Percentiles rank a stretch among this genome's conserved stretches.
Conservation (phyloP, 495 filamentous ascomycete species). For the Bombardia bombarda region DNA sequence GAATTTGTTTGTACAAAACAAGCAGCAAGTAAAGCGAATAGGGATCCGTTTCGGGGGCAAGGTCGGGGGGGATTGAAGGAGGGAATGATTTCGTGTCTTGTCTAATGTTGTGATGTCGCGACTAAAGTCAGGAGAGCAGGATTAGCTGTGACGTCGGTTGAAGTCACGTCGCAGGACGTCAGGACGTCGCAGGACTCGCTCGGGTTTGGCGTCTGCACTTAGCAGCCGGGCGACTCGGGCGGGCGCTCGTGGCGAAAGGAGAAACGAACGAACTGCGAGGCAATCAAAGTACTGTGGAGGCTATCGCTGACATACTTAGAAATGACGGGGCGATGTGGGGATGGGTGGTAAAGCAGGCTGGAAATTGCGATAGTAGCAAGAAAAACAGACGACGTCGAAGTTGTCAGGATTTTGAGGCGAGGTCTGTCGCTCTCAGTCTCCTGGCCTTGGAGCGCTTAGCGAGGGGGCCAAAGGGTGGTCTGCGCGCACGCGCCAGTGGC, state of each 20-base stretch:
- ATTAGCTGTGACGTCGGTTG: conserved; percentile 1
- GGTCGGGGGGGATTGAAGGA: neutral
- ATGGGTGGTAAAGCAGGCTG: too few relatives aligned
- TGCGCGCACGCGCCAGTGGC: conserved; percentile 14
- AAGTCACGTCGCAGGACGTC: neutral
- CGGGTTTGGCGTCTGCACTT: too few relatives aligned
- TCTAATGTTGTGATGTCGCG: neutral
- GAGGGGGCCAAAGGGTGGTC: conserved; percentile 9
- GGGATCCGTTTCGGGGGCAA: too few relatives aligned
- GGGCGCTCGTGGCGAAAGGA: neutral
- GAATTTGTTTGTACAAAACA: conserved; percentile 1
- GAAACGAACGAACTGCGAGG: neutral
- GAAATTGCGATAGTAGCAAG: neutral
- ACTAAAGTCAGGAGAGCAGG: neutral
- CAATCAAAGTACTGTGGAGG: neutral
- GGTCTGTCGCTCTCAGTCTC: conserved; percentile 7
- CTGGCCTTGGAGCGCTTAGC: neutral
- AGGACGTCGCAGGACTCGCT: too few relatives aligned
- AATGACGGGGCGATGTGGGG: too few relatives aligned
- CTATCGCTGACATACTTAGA: neutral
- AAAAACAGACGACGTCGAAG: neutral
- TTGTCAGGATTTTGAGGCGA: conserved; percentile 17
- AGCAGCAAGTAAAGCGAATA: neutral
- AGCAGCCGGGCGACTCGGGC: too few relatives aligned
- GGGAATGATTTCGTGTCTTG: neutral